Percentiles rank a stretch among this genome's conserved stretches.
phyloP scores from a whole-genome alignment of 2,329 filamentous ascomycete species.

The Ascocoryne sarcoides region DNA sequence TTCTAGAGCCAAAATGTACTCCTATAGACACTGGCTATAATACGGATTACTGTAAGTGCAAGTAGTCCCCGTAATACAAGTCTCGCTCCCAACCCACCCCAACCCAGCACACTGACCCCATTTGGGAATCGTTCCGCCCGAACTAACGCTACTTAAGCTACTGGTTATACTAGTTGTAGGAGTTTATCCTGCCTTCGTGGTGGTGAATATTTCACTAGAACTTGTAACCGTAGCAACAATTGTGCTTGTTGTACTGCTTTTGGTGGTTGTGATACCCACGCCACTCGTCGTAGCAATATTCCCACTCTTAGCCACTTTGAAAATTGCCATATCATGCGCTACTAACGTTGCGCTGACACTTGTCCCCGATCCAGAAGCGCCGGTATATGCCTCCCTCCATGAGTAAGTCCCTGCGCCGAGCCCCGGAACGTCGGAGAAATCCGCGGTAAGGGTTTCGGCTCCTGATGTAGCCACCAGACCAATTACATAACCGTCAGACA shows the following conservation, averaged over 20 bases:
- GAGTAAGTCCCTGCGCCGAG: constrained; percentile 30
- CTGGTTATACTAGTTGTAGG: too few species aligned
- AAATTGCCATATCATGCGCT: constrained; percentile 7
- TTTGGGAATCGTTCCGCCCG: background rate
- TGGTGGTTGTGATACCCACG: background rate
- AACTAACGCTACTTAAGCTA: too few species aligned
- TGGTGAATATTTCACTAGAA: too few species aligned
- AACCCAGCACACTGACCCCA: constrained; percentile 3
- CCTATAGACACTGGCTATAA: constrained; percentile 8
- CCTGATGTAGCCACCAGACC: constrained; percentile 34
- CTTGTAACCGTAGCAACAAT: background rate
- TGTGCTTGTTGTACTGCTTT: background rate
- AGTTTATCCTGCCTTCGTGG: too few species aligned
- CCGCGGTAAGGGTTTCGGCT: constrained; percentile 34
- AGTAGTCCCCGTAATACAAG: background rate
- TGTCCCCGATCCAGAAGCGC: constrained; percentile 14
- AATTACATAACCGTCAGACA: constrained; percentile 29
- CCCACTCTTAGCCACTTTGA: constrained; percentile 27
- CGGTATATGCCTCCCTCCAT: background rate
- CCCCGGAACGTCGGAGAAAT: constrained; percentile 36
- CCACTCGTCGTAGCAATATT: background rate
- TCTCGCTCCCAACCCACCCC: background rate
- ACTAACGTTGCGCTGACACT: constrained; percentile 2
- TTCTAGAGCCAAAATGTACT: too few species aligned
- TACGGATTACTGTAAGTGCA: constrained; percentile 2